Conservation (phyloP, 169 alveolate species). For the Eimeria falciformis region DNA sequence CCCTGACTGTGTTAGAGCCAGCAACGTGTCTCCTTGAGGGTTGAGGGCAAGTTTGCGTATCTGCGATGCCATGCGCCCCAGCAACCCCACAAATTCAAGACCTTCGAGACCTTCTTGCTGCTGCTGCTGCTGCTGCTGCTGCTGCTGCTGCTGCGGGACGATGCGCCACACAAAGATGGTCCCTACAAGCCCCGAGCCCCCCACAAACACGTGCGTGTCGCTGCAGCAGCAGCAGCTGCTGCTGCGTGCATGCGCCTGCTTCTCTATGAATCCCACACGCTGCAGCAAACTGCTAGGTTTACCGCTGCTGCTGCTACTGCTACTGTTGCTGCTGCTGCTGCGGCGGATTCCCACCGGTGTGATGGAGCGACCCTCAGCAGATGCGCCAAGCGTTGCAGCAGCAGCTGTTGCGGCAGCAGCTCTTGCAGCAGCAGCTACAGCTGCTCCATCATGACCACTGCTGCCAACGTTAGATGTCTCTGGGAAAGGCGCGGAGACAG, state of each 20-base stretch:
- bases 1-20: slow-evolving; percentile 16
- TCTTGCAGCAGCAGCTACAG: background rate
- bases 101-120: background rate
- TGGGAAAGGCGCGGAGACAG: background rate
- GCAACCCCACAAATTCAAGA: background rate
- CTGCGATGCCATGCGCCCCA: slow-evolving; percentile 17
- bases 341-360: background rate
- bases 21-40: slow-evolving; percentile 1
- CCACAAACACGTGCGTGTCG: background rate
- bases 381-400: background rate
- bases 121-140: slow-evolving; percentile 31
- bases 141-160: background rate
- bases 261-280: background rate
- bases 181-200: slow-evolving; percentile 19
- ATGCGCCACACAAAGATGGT: slow-evolving; percentile 17
- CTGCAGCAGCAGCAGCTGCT: slow-evolving; percentile 41
- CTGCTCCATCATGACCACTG: slow-evolving; percentile 20
- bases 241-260: slow-evolving; percentile 43
- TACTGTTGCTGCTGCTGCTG: slow-evolving; percentile 16
- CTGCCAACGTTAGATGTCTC: background rate
- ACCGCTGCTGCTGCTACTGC: background rate
- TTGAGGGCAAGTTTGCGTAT: background rate
- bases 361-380: background rate
- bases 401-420: background rate
- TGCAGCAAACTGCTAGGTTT: slow-evolving; percentile 20